Percentiles rank a stretch among this genome's conserved stretches.
These are phyloP conservation scores for Mycena filopes DNA, from an alignment of 768 basidiomycete species.

Conservation along the genomic window DNA sequence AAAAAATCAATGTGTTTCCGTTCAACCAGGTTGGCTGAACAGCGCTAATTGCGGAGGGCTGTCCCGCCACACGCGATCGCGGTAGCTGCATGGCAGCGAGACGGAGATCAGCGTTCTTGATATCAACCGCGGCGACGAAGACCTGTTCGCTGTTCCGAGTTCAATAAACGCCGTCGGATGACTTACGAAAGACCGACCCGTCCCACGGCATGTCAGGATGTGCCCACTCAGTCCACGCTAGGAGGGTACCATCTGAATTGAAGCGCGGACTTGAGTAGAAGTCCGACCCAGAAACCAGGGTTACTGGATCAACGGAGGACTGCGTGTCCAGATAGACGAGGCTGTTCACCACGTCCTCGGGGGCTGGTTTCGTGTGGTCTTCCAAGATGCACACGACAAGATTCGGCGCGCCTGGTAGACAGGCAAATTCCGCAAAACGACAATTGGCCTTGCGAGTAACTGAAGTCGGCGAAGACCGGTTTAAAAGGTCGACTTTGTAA, in stretches of 20 bases:
- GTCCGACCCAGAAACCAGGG: constrained; percentile 15
- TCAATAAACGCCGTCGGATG: background rate
- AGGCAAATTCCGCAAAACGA: constrained; percentile 62
- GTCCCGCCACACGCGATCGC: constrained; percentile 3
- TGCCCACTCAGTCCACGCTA: constrained; percentile 17
- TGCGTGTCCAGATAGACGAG: constrained; percentile 49
- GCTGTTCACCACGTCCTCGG: constrained; percentile 55
- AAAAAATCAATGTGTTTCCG: constrained; percentile 54
- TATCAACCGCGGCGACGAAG: constrained; percentile 16
- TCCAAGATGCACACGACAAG: constrained; percentile 62
- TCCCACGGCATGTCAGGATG: constrained; percentile 29
- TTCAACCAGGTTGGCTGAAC: constrained; percentile 20
- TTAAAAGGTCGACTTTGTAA: constrained; percentile 45
- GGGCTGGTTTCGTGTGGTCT: constrained; percentile 59
- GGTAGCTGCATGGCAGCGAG: background rate
- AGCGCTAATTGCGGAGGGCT: constrained; percentile 7
- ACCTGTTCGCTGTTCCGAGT: constrained; percentile 6
- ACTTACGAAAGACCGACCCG: background rate
- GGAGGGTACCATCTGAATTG: constrained; percentile 15
- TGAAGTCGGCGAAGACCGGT: constrained; percentile 10
- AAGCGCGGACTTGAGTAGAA: constrained; percentile 17
- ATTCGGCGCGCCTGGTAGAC: constrained; percentile 54
- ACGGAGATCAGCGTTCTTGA: background rate
- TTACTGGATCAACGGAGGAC: background rate
- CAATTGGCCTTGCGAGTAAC: constrained; percentile 43